phyloP scores from a whole-genome alignment of 352 stramenopile genomes.

The Pythium volutum region DNA sequence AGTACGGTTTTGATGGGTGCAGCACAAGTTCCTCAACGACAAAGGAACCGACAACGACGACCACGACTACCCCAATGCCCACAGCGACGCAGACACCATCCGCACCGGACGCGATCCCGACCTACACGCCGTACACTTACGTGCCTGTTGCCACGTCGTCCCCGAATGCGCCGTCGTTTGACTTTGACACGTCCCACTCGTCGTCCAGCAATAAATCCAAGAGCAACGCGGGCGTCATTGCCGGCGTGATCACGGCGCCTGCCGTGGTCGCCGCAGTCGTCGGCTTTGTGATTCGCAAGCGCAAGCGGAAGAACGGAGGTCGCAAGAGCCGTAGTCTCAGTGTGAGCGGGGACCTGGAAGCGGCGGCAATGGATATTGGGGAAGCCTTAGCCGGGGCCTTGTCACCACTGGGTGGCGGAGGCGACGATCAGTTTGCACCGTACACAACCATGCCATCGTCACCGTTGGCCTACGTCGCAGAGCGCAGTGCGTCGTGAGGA shows the following conservation, averaged over 20 bases:
- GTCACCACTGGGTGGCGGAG: background rate
- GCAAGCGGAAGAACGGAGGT: background rate
- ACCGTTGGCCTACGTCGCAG: background rate
- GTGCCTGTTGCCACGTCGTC: too few relatives aligned
- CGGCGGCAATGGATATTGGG: too few relatives aligned
- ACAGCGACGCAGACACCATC: background rate
- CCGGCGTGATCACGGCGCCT: background rate
- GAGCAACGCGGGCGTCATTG: background rate
- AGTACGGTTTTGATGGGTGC: background rate
- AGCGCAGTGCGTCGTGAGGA: background rate
- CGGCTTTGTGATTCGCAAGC: background rate
- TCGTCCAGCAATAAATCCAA: constrained; percentile 3
- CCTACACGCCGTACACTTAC: background rate
- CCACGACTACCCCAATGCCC: background rate
- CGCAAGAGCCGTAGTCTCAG: background rate
- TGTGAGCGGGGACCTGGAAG: background rate
- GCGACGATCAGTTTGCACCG: background rate
- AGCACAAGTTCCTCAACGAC: background rate
- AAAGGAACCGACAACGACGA: background rate
- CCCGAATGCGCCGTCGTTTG: background rate
- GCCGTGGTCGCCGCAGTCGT: background rate
- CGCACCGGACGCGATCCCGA: background rate
- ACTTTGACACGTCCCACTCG: constrained; percentile 1
- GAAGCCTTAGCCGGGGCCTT: too few relatives aligned
- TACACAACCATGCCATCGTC: background rate